Conservation (phyloP, 1,284 basidiomycete species). For the Ganoderma lingzhi region DNA sequence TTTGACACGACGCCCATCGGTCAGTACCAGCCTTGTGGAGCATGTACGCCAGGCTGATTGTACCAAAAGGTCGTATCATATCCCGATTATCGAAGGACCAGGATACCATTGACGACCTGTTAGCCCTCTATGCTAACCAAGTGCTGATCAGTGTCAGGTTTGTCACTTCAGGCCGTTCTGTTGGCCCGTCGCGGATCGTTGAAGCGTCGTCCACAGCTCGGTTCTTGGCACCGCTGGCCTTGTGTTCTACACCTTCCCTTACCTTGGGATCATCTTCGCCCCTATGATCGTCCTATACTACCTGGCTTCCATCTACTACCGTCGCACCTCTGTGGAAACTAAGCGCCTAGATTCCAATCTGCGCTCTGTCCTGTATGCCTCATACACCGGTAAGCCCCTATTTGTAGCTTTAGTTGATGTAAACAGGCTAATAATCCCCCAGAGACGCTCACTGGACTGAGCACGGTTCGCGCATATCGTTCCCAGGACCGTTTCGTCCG, state of each 20-base stretch:
- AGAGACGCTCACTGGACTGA: conserved; percentile 70
- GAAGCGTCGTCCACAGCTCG: conserved; percentile 19
- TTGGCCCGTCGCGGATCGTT: background rate
- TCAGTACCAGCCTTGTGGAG: conserved; percentile 18
- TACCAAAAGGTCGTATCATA: conserved; percentile 57
- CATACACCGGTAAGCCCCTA: conserved; percentile 49
- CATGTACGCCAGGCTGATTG: conserved; percentile 25
- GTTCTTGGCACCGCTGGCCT: conserved; percentile 64
- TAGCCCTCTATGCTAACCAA: conserved; percentile 50
- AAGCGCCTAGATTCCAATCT: conserved; percentile 79
- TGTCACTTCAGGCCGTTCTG: background rate
- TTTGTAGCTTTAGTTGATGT: background rate
- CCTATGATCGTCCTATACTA: conserved; percentile 61
- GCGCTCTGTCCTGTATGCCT: conserved; percentile 69
- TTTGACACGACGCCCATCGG: conserved; percentile 89
- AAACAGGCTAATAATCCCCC: conserved; percentile 39
- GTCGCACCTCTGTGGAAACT: conserved; percentile 66
- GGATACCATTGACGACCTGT: conserved; percentile 62
- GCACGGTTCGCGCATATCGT: conserved; percentile 70
- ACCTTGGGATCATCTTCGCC: conserved; percentile 65
- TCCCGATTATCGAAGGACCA: conserved; percentile 72
- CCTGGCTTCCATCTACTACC: conserved; percentile 57
- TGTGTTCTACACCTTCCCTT: conserved; percentile 72
- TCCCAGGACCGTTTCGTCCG: conserved; percentile 54
- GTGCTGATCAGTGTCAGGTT: conserved; percentile 51